Conservation (phyloP, 1,284 basidiomycete genomes). For the Erythrobasidium hasegawianum region DNA sequence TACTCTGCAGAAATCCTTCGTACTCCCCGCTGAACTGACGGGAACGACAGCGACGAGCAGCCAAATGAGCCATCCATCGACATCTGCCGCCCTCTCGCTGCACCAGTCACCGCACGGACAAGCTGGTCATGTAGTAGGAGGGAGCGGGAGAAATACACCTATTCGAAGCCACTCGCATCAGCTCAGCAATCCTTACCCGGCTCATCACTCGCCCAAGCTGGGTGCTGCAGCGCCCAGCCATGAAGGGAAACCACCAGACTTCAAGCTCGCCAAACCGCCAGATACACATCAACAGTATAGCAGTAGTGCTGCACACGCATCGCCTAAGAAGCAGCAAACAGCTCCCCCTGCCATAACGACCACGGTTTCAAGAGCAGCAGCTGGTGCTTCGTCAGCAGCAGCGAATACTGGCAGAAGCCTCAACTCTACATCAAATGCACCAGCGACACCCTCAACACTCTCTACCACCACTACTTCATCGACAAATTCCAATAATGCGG, state of each 20-base stretch:
- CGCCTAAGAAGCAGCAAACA: background rate
- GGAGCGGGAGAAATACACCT: conserved; percentile 19
- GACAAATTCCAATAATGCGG: background rate
- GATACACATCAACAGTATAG: conserved; percentile 9
- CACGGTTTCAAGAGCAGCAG: background rate
- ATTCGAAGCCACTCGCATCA: conserved; percentile 8
- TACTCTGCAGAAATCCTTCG: conserved; percentile 30
- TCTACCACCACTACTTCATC: conserved; percentile 7
- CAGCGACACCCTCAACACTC: background rate
- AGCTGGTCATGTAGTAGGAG: conserved; percentile 10
- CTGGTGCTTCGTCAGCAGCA: background rate
- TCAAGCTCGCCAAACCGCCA: conserved; percentile 31
- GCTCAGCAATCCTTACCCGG: conserved; percentile 20
- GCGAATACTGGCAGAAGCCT: background rate
- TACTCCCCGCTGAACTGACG: conserved; percentile 13
- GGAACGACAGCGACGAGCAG: conserved; percentile 15
- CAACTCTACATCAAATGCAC: background rate
- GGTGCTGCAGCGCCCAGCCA: no score
- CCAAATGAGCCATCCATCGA: conserved; percentile 8
- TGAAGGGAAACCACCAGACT: conserved; percentile 20
- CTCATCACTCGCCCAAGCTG: conserved; percentile 2
- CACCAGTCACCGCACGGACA: conserved; percentile 23
- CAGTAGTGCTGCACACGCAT: background rate
- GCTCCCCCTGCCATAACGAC: background rate
- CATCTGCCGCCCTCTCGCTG: conserved; percentile 15